These are phyloP conservation scores for Chimonanthus praecox DNA, from an alignment of 164 flowering plant genomes.

Conservation along the genomic window DNA sequence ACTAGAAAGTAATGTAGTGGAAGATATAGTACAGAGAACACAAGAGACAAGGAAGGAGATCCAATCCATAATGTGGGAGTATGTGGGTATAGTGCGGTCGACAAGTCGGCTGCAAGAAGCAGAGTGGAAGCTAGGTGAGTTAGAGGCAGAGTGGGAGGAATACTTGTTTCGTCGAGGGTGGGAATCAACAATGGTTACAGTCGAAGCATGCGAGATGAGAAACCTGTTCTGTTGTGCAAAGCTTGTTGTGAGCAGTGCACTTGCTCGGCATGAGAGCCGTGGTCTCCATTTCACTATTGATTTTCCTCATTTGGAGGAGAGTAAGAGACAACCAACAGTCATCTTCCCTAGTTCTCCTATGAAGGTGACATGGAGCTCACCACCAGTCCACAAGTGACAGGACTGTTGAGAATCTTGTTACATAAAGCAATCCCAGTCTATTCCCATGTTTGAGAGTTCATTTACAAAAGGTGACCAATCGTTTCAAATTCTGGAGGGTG, in stretches of 20 bases:
- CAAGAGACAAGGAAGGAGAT: conserved; percentile 51
- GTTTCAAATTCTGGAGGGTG: not conserved
- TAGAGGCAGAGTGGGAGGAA: conserved; percentile 82
- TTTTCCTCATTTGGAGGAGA: conserved; percentile 78
- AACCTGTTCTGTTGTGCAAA: conserved; percentile 91
- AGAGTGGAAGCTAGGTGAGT: conserved; percentile 53
- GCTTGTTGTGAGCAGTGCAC: conserved; percentile 87
- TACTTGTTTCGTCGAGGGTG: conserved; percentile 69
- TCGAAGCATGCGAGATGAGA: conserved; percentile 91
- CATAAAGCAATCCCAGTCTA: not conserved
- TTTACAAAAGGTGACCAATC: not conserved
- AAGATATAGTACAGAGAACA: conserved; percentile 38
- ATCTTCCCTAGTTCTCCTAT: conserved; percentile 58
- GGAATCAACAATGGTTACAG: conserved; percentile 78
- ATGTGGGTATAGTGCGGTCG: conserved; percentile 86
- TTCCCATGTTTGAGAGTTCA: not conserved
- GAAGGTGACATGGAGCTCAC: conserved; percentile 77
- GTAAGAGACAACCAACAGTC: conserved; percentile 79
- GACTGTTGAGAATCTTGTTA: not conserved
- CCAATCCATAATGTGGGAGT: conserved; percentile 84
- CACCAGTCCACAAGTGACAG: conserved; percentile 59
- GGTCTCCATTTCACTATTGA: conserved; percentile 92
- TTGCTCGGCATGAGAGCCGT: conserved; percentile 88
- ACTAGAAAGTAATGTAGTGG: conserved; percentile 30
- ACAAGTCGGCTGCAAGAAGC: conserved; percentile 63